These are phyloP conservation scores for Cercospora sp. DNA, from an alignment of 2,329 filamentous ascomycete species.

Conservation along the genomic window DNA sequence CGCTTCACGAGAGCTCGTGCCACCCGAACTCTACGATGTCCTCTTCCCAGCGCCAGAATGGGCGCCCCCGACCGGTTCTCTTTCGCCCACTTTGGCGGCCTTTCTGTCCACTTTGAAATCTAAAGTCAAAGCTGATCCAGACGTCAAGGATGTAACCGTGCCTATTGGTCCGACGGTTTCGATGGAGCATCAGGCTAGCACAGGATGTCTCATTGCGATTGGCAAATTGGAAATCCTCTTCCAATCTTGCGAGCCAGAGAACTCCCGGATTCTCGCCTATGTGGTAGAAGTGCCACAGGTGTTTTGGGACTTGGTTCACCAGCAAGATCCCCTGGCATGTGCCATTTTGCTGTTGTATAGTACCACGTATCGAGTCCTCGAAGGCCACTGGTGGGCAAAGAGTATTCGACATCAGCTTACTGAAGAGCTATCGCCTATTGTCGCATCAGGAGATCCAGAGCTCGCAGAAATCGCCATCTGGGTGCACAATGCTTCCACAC, in stretches of 20 bases:
- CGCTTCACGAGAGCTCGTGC: conserved; percentile 21
- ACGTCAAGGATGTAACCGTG: background rate
- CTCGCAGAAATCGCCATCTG: conserved; percentile 24
- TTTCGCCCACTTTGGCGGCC: conserved; percentile 5
- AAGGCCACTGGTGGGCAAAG: conserved; percentile 25
- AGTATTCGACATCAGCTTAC: conserved; percentile 21
- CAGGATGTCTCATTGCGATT: conserved; percentile 21
- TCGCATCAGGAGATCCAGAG: conserved; percentile 20
- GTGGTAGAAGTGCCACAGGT: conserved; percentile 18
- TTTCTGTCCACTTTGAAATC: conserved; percentile 22
- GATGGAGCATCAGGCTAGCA: conserved; percentile 9
- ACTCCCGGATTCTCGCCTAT: conserved; percentile 22
- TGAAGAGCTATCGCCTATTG: conserved; percentile 22
- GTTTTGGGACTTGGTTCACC: conserved; percentile 22
- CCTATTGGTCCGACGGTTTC: background rate
- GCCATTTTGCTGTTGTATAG: conserved; percentile 24
- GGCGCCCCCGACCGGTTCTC: conserved; percentile 5
- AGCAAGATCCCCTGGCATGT: conserved; percentile 19
- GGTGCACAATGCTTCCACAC: conserved; percentile 14
- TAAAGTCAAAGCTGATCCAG: conserved; percentile 10
- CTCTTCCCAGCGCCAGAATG: conserved; percentile 23
- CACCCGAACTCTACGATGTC: conserved; percentile 18
- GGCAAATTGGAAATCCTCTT: conserved; percentile 22
- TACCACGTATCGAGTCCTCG: conserved; percentile 17
- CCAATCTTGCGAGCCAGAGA: conserved; percentile 14